Conservation (phyloP, 2,329 filamentous ascomycete genomes). For the Sarocladium strictum region DNA sequence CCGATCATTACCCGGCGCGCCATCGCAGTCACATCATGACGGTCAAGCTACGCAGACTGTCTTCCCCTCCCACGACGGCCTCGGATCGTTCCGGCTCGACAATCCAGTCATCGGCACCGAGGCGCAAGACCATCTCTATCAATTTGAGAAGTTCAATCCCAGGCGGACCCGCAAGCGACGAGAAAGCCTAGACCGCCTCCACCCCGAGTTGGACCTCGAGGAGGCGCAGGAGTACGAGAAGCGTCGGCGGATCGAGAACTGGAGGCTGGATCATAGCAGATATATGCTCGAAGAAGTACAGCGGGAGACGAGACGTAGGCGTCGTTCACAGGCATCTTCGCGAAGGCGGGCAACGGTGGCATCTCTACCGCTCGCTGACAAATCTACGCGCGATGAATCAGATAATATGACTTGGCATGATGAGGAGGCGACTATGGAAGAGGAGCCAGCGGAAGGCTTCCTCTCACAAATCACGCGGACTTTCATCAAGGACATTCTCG, state of each 20-base stretch:
- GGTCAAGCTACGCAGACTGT: conserved; percentile 42
- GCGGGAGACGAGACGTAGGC: conserved; percentile 68
- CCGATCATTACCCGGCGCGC: conserved; percentile 48
- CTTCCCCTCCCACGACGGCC: conserved; percentile 85
- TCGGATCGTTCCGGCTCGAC: conserved; percentile 75
- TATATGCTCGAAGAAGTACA: conserved; percentile 84
- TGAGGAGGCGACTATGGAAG: conserved; percentile 38
- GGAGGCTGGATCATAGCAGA: conserved; percentile 86
- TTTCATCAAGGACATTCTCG: conserved; percentile 83
- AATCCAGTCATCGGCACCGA: conserved; percentile 44
- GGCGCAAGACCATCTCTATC: conserved; percentile 80
- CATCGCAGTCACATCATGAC: conserved; percentile 18
- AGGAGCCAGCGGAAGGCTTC: conserved; percentile 56
- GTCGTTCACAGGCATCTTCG: conserved; percentile 51
- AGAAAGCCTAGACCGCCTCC: conserved; percentile 47
- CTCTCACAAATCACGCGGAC: conserved; percentile 78
- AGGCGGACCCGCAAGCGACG: conserved; percentile 51
- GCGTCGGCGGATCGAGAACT: conserved; percentile 79
- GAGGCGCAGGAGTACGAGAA: conserved; percentile 63
- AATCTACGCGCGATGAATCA: conserved; percentile 18
- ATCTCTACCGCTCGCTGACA: neutral
- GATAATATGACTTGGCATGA: conserved; percentile 48
- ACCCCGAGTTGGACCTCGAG: conserved; percentile 47
- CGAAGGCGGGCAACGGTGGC: conserved; percentile 24
- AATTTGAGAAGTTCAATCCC: conserved; percentile 81